A percentile compares a stretch with the other conserved stretches of the same genome.
phyloP scores from a whole-genome alignment of 2,329 filamentous ascomycete species.

The Pseudocercospora fijiensis region DNA sequence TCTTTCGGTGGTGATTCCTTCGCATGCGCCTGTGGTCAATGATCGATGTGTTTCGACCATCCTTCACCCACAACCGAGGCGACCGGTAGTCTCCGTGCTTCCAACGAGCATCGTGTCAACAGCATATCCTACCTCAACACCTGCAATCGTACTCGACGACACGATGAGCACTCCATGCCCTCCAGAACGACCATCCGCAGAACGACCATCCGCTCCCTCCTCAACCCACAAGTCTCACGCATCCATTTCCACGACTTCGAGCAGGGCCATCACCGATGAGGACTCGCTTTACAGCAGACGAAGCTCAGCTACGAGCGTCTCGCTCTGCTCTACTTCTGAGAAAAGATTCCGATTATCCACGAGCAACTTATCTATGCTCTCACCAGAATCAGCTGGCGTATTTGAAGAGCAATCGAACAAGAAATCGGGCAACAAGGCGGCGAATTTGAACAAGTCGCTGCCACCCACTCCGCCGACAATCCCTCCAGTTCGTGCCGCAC shows the following conservation, averaged over 20 bases:
- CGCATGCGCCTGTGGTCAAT: slow-evolving; percentile 9
- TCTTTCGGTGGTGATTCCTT: slow-evolving; percentile 30
- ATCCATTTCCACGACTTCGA: slow-evolving; percentile 38
- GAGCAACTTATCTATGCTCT: slow-evolving; percentile 16
- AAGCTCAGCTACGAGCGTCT: slow-evolving; percentile 33
- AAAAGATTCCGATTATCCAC: slow-evolving; percentile 7
- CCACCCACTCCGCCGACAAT: slow-evolving; percentile 17
- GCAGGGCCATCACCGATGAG: slow-evolving; percentile 38
- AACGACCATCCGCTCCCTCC: not conserved
- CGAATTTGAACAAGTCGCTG: slow-evolving; percentile 20
- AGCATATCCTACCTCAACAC: slow-evolving; percentile 20
- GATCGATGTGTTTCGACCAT: slow-evolving; percentile 16
- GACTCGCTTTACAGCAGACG: slow-evolving; percentile 43
- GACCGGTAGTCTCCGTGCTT: slow-evolving; percentile 16
- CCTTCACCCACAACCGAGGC: slow-evolving; percentile 17
- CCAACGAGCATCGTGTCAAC: slow-evolving; percentile 23
- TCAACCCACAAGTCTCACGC: slow-evolving; percentile 16
- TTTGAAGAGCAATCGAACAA: slow-evolving; percentile 13
- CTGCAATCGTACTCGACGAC: slow-evolving; percentile 19
- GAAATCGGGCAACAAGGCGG: slow-evolving; percentile 9
- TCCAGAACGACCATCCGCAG: slow-evolving; percentile 2
- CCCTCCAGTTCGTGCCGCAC: slow-evolving; percentile 6
- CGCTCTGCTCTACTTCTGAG: slow-evolving; percentile 16
- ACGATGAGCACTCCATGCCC: not conserved
- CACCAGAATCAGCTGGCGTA: slow-evolving; percentile 11